Conservation (phyloP, 257 asterid species). For the Penstemon newberryi region DNA sequence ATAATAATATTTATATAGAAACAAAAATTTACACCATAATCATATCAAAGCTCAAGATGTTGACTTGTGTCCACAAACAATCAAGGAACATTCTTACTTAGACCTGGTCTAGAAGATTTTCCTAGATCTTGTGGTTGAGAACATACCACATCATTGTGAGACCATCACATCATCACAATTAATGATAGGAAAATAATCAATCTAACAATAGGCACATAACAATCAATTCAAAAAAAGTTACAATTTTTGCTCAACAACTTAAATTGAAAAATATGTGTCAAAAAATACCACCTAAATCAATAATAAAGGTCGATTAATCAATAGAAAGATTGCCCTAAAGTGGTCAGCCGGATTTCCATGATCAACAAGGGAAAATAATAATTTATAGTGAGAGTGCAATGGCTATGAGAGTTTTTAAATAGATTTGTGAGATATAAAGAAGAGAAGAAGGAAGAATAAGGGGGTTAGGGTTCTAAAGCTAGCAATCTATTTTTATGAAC, state of each 20-base stretch:
- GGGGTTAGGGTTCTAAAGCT: no score
- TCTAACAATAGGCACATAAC: neutral
- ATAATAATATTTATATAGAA: no score
- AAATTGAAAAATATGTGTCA: constrained; percentile 24
- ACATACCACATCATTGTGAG: no score
- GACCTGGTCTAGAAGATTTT: no score
- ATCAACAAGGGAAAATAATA: constrained; percentile 1
- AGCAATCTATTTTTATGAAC: no score
- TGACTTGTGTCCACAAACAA: neutral
- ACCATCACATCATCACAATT: no score
- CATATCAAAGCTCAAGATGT: constrained; percentile 4
- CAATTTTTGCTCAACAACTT: constrained; percentile 2
- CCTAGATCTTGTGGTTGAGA: no score
- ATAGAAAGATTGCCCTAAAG: constrained; percentile 29
- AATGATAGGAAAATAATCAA: neutral
- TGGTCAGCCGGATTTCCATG: constrained; percentile 36
- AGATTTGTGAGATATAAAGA: no score
- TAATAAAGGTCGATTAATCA: constrained; percentile 9
- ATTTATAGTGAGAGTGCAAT: constrained; percentile 16
- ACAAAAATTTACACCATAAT: neutral
- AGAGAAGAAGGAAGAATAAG: no score
- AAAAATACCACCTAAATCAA: constrained; percentile 22
- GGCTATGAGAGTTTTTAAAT: no score
- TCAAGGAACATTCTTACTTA: neutral
- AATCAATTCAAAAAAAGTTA: constrained; percentile 19